Conservation (phyloP, 495 filamentous ascomycete genomes). For the Astrothelium subdiscretum region DNA sequence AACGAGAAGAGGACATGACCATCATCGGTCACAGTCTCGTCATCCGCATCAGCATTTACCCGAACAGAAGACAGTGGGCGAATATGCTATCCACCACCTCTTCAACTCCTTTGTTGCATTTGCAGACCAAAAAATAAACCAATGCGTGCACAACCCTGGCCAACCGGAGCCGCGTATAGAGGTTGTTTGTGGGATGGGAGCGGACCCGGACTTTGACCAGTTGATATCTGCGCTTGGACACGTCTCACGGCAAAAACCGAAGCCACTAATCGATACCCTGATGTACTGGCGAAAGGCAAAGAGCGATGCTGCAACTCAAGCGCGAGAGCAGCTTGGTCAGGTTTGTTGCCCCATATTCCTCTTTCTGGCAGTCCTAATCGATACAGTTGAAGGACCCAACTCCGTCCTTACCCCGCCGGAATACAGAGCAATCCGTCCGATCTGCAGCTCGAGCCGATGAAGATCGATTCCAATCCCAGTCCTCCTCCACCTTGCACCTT, state of each 20-base stretch:
- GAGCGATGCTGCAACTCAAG: slow-evolving; percentile 65
- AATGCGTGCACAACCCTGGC: slow-evolving; percentile 61
- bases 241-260: slow-evolving; percentile 87
- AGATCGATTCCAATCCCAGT: neutral
- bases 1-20: slow-evolving; percentile 56
- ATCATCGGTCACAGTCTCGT: slow-evolving; percentile 74
- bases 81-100: slow-evolving; percentile 92
- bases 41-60: slow-evolving; percentile 51
- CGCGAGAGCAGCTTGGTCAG: slow-evolving; percentile 51
- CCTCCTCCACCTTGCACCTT: neutral
- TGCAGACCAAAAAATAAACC: slow-evolving; percentile 86
- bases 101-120: slow-evolving; percentile 83
- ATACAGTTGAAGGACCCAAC: neutral
- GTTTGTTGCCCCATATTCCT: slow-evolving; percentile 27
- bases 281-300: slow-evolving; percentile 96
- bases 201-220: slow-evolving; percentile 87
- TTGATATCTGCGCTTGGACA: slow-evolving; percentile 85
- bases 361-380: slow-evolving; percentile 4
- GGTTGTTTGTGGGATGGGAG: slow-evolving; percentile 75
- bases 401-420: neutral
- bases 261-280: slow-evolving; percentile 88
- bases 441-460: neutral
- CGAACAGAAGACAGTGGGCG: slow-evolving; percentile 80
- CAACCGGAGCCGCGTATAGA: slow-evolving; percentile 75
- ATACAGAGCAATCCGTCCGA: neutral